Conservation (phyloP, 2,329 filamentous ascomycete genomes). For the Pyrenochaeta sp. region DNA sequence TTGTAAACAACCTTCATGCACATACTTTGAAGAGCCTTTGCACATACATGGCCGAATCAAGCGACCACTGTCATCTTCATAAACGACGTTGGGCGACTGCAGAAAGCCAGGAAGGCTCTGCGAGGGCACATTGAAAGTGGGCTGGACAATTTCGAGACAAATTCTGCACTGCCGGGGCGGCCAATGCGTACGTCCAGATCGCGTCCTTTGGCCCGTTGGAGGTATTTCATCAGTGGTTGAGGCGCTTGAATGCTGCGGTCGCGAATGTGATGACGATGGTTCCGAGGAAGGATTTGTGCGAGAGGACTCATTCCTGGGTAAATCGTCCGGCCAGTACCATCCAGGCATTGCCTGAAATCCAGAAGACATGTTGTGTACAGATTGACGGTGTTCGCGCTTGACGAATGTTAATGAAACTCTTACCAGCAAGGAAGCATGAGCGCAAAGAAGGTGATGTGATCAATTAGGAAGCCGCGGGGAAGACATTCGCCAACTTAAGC, state of each 20-base stretch:
- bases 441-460: slow-evolving; percentile 28
- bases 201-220: slow-evolving; percentile 18
- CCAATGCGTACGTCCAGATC: slow-evolving; percentile 61
- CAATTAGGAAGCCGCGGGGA: slow-evolving; percentile 28
- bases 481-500: slow-evolving; percentile 29
- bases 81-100: slow-evolving; percentile 68
- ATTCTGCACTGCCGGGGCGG: slow-evolving; percentile 84
- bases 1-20: slow-evolving; percentile 89
- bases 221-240: slow-evolving; percentile 23
- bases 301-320: slow-evolving; percentile 45
- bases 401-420: slow-evolving; percentile 29
- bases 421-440: slow-evolving; percentile 32
- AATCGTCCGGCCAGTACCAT: slow-evolving; percentile 59
- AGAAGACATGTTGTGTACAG: slow-evolving; percentile 48
- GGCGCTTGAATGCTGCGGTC: slow-evolving; percentile 19
- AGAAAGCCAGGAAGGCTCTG: slow-evolving; percentile 65
- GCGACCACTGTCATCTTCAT: slow-evolving; percentile 78
- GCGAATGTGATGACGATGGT: slow-evolving; percentile 20
- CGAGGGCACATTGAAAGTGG: slow-evolving; percentile 65
- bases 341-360: slow-evolving; percentile 51
- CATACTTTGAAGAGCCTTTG: slow-evolving; percentile 91
- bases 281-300: slow-evolving; percentile 17
- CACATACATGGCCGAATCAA: slow-evolving; percentile 91
- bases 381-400: slow-evolving; percentile 5
- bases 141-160: slow-evolving; percentile 77